Percentiles rank a stretch among this genome's conserved stretches.
Evolutionary conservation across 2,329 filamentous ascomycete genomes (phyloP).

Genomic region (Graphilbum fragrans): DNA sequence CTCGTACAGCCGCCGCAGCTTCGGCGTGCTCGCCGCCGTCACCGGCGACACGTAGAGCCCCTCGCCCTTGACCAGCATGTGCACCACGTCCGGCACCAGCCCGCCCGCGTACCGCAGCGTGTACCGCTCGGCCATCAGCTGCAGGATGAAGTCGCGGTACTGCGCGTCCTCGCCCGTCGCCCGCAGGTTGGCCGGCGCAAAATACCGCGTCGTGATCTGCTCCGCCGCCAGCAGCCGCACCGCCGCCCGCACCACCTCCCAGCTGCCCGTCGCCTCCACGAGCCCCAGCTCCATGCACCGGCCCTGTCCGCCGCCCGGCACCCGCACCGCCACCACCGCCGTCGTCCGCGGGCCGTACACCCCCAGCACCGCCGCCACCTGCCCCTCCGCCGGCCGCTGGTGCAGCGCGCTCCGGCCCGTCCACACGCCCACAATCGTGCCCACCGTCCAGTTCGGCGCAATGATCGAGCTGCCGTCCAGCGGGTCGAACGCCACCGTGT

Average conservation of each 20-base stretch:
- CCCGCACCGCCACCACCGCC: constrained; percentile 39
- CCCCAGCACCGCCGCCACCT: constrained; percentile 38
- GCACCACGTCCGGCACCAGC: constrained; percentile 47
- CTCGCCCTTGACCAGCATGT: constrained; percentile 47
- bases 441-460: constrained; percentile 44
- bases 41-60: constrained; percentile 49
- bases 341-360: constrained; percentile 43
- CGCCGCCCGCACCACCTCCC: constrained; percentile 26
- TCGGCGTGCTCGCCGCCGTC: constrained; percentile 36
- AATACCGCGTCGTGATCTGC: constrained; percentile 35
- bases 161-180: constrained; percentile 35
- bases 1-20: constrained; percentile 47
- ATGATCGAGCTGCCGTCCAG: constrained; percentile 52
- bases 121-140: constrained; percentile 40
- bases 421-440: constrained; percentile 50
- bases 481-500: constrained; percentile 51
- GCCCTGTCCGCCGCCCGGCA: constrained; percentile 20
- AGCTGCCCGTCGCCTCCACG: constrained; percentile 5
- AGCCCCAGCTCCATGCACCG: constrained; percentile 41
- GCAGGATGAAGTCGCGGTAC: constrained; percentile 36
- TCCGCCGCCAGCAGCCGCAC: constrained; percentile 23
- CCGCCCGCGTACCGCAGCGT: constrained; percentile 50
- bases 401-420: constrained; percentile 31
- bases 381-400: constrained; percentile 23
- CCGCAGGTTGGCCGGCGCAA: constrained; percentile 50